phyloP scores from a whole-genome alignment of 164 flowering plant genomes.

The Buxus sempervirens region DNA sequence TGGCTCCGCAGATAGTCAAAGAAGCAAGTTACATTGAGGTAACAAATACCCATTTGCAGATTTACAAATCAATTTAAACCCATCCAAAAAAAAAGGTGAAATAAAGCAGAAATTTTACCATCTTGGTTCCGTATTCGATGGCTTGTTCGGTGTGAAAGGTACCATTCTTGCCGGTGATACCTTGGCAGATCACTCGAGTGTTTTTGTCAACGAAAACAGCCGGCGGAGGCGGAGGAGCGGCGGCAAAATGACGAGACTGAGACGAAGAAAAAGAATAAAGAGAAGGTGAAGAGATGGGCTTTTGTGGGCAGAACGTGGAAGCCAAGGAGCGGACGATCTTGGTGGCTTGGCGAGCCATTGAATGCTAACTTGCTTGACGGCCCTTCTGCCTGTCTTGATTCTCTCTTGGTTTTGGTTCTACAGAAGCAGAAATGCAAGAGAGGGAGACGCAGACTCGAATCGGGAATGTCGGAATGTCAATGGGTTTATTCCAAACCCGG shows the following conservation, averaged over 20 bases:
- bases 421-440: too few relatives aligned
- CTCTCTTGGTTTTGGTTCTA: too few relatives aligned
- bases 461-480: too few relatives aligned
- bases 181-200: conserved; percentile 91
- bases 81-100: not conserved
- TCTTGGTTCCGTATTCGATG: conserved; percentile 92
- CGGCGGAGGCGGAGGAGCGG: conserved; percentile 61
- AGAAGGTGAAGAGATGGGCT: conserved; percentile 8
- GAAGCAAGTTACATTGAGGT: not conserved
- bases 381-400: not conserved
- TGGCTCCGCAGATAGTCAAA: not conserved
- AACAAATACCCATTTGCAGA: not conserved
- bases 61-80: conserved; percentile 5
- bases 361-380: not conserved
- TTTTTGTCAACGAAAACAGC: conserved; percentile 88
- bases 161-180: conserved; percentile 90
- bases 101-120: conserved; percentile 35
- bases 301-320: conserved; percentile 11
- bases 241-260: conserved; percentile 40
- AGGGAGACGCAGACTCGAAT: too few relatives aligned
- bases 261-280: conserved; percentile 12
- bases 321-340: conserved; percentile 17
- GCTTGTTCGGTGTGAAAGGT: conserved; percentile 96
- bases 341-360: conserved; percentile 31
- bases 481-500: too few relatives aligned